Percentiles rank a stretch among this genome's conserved stretches.
phyloP scores from a whole-genome alignment of 2,329 filamentous ascomycete genomes.

The Fusarium chaquense region DNA sequence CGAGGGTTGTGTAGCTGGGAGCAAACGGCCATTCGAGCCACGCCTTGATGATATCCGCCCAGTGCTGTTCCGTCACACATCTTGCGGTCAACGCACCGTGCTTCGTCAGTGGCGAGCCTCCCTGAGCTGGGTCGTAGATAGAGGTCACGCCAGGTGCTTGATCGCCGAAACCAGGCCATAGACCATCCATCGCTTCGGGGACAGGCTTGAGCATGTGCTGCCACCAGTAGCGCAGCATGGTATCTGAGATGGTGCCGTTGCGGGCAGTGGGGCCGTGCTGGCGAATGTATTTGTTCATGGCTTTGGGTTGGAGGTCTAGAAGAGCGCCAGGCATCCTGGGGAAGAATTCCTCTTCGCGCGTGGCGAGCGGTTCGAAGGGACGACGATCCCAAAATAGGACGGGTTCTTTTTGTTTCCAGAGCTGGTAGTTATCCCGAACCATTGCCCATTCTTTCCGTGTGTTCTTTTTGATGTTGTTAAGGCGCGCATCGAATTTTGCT shows the following conservation, averaged over 20 bases:
- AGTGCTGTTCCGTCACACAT: conserved; percentile 65
- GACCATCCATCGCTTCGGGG: conserved; percentile 58
- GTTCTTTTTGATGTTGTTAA: conserved; percentile 53
- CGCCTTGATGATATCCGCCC: conserved; percentile 67
- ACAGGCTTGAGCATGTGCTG: conserved; percentile 59
- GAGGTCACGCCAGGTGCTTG: conserved; percentile 63
- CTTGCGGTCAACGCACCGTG: conserved; percentile 60
- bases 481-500: conserved; percentile 51
- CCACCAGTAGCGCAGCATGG: conserved; percentile 60
- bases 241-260: conserved; percentile 64
- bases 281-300: conserved; percentile 62
- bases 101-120: conserved; percentile 59
- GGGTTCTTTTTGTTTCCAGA: conserved; percentile 63
- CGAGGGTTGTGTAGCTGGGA: conserved; percentile 62
- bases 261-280: conserved; percentile 58
- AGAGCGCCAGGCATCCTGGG: conserved; percentile 70
- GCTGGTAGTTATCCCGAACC: conserved; percentile 66
- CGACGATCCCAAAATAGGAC: conserved; percentile 77
- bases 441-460: conserved; percentile 53
- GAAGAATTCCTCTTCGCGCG: conserved; percentile 72
- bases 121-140: conserved; percentile 60
- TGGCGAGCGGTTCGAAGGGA: conserved; percentile 74
- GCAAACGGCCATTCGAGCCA: conserved; percentile 76
- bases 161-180: conserved; percentile 72
- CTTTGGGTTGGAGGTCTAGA: conserved; percentile 74